A percentile compares a stretch with the other conserved stretches of the same genome.
These are phyloP conservation scores for Coleophoma cylindrospora DNA, from an alignment of 2,329 filamentous ascomycete species.

Conservation along the genomic window DNA sequence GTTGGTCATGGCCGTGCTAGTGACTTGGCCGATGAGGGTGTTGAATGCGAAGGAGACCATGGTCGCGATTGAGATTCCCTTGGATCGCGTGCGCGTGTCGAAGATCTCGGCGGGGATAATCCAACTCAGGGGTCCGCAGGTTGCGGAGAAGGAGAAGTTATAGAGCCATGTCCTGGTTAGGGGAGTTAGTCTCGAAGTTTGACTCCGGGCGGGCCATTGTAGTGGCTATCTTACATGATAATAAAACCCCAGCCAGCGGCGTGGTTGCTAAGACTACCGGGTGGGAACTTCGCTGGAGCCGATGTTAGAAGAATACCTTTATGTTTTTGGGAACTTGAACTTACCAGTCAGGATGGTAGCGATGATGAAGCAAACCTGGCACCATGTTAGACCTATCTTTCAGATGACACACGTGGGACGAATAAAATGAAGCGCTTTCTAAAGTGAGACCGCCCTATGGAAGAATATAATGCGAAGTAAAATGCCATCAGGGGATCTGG, in stretches of 20 bases:
- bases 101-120: constrained; percentile 69
- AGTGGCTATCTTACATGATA: constrained; percentile 33
- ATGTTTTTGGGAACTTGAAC: constrained; percentile 3
- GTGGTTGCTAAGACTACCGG: constrained; percentile 41
- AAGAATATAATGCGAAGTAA: neutral
- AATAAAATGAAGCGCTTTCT: neutral
- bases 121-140: constrained; percentile 62
- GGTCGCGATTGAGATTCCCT: constrained; percentile 70
- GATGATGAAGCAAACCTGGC: constrained; percentile 57
- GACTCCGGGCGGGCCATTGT: neutral
- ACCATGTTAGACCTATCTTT: constrained; percentile 63
- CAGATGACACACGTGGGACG: no score
- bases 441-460: neutral
- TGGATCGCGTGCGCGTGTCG: constrained; percentile 69
- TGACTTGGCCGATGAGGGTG: constrained; percentile 69
- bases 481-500: no score
- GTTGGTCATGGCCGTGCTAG: constrained; percentile 46
- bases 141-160: constrained; percentile 71
- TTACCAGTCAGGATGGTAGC: constrained; percentile 45
- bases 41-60: constrained; percentile 73
- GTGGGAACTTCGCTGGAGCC: constrained; percentile 48
- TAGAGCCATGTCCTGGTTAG: constrained; percentile 67
- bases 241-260: constrained; percentile 71
- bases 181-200: neutral
- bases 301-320: neutral